These are phyloP conservation scores for Elsinoe ampelina DNA, from an alignment of 2,329 filamentous ascomycete genomes.

Conservation along the genomic window DNA sequence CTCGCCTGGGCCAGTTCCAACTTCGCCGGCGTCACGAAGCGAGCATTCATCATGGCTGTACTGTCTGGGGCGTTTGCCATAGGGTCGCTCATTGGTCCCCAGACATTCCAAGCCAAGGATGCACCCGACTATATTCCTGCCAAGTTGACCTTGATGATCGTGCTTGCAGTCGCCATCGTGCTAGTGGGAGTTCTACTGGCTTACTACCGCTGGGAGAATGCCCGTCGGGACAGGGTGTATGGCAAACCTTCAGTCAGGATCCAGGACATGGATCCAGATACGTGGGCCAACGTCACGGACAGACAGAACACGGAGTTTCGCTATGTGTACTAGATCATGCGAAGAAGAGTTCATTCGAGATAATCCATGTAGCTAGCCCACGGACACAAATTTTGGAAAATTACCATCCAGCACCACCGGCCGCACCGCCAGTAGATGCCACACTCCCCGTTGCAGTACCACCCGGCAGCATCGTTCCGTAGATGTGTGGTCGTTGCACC, in stretches of 20 bases:
- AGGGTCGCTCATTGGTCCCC: slow-evolving; percentile 30
- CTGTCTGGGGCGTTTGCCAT: slow-evolving; percentile 15
- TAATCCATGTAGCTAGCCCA: too few species aligned
- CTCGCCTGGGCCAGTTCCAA: slow-evolving; percentile 25
- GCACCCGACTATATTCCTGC: slow-evolving; percentile 29
- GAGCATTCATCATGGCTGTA: slow-evolving; percentile 6
- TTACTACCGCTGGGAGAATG: slow-evolving; percentile 39
- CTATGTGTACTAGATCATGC: not conserved
- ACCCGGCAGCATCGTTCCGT: not conserved
- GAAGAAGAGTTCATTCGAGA: too few species aligned
- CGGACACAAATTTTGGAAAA: too few species aligned
- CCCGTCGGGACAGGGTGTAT: slow-evolving; percentile 15
- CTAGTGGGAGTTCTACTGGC: slow-evolving; percentile 36
- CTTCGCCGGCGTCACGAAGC: slow-evolving; percentile 41
- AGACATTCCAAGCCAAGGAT: slow-evolving; percentile 28
- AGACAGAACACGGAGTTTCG: slow-evolving; percentile 6
- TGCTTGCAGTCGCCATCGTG: slow-evolving; percentile 13
- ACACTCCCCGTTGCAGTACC: not conserved
- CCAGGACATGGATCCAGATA: slow-evolving; percentile 1
- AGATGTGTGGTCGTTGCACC: not conserved
- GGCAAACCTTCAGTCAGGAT: not conserved
- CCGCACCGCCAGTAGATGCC: not conserved
- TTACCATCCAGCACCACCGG: not conserved
- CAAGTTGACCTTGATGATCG: slow-evolving; percentile 28
- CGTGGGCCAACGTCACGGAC: slow-evolving; percentile 8